phyloP scores from a whole-genome alignment of 2,329 filamentous ascomycete species.

The Fusarium sulawesiense region DNA sequence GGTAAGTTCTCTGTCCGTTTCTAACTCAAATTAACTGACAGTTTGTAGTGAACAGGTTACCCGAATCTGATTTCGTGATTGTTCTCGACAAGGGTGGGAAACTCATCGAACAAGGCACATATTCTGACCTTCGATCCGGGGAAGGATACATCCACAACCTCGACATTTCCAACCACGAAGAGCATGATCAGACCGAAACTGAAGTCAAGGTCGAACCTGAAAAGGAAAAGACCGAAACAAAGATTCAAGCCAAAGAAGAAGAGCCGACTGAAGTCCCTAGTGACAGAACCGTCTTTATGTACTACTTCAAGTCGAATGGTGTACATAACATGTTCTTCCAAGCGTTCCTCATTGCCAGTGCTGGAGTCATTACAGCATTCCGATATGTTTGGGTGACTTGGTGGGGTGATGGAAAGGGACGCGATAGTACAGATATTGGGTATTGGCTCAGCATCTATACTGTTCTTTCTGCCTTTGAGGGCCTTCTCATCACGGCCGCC shows the following conservation, averaged over 20 bases:
- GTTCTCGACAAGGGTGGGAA: constrained; percentile 54
- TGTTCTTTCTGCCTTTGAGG: constrained; percentile 42
- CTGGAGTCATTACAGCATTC: constrained; percentile 40
- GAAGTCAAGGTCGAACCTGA: constrained; percentile 1
- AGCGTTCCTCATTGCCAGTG: constrained; percentile 22
- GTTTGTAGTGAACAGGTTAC: constrained; percentile 48
- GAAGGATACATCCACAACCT: constrained; percentile 54
- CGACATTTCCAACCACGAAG: constrained; percentile 46
- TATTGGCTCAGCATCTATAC: constrained; percentile 49
- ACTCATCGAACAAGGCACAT: constrained; percentile 56
- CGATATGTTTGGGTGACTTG: constrained; percentile 49
- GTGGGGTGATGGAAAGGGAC: constrained; percentile 48
- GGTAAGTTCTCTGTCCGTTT: constrained; percentile 22
- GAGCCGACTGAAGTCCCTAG: constrained; percentile 18
- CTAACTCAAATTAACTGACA: not conserved
- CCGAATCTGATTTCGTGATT: constrained; percentile 58
- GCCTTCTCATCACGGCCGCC: constrained; percentile 40
- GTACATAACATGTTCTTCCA: constrained; percentile 36
- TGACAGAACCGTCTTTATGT: constrained; percentile 46
- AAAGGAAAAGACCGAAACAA: not conserved
- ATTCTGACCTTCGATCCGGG: constrained; percentile 51
- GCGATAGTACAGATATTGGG: constrained; percentile 41
- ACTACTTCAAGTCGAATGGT: constrained; percentile 45
- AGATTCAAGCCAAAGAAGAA: not conserved
- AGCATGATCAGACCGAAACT: constrained; percentile 1